These are phyloP conservation scores for Penicillium malachiteum DNA, from an alignment of 495 filamentous ascomycete genomes.

Conservation along the genomic window DNA sequence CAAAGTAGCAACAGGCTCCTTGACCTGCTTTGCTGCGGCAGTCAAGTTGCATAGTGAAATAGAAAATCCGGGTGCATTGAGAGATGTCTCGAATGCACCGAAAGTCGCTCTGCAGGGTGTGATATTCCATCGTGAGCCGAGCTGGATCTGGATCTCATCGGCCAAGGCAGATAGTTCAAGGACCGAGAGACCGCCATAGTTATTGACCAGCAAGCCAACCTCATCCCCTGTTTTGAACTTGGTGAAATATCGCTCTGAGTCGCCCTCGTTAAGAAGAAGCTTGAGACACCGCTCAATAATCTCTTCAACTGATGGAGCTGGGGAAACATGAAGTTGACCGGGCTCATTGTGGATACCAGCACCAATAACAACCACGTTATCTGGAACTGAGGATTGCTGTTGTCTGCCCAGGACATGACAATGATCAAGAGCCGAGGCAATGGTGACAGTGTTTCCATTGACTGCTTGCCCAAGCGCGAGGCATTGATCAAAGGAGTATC, in stretches of 20 bases:
- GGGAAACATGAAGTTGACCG: constrained; percentile 1
- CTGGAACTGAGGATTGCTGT: constrained; percentile 3
- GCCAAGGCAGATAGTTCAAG: constrained; percentile 2
- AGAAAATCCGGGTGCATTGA: constrained; percentile 10
- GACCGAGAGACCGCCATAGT: constrained; percentile 6
- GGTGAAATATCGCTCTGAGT: constrained; percentile 4
- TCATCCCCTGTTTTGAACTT: constrained; percentile 4
- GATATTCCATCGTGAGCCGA: neutral
- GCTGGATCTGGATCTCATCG: constrained; percentile 1
- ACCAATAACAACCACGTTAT: constrained; percentile 6
- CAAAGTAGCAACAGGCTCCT: constrained; percentile 2
- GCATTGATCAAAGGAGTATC: constrained; percentile 11
- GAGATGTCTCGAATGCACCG: constrained; percentile 5
- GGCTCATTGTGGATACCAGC: constrained; percentile 10
- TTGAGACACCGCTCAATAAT: constrained; percentile 3
- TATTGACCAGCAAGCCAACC: constrained; percentile 5
- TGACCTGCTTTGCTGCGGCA: neutral
- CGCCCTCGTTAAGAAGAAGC: constrained; percentile 1
- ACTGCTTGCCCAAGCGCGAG: constrained; percentile 7
- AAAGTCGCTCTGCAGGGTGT: constrained; percentile 1
- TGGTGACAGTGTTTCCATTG: constrained; percentile 4
- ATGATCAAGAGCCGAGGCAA: constrained; percentile 4
- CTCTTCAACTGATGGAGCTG: constrained; percentile 5
- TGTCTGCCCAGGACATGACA: constrained; percentile 6
- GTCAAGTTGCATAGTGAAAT: constrained; percentile 10